Base-by-base conservation (phyloP, 306 rosid species). In the Gastrolobium villosum region DNA sequence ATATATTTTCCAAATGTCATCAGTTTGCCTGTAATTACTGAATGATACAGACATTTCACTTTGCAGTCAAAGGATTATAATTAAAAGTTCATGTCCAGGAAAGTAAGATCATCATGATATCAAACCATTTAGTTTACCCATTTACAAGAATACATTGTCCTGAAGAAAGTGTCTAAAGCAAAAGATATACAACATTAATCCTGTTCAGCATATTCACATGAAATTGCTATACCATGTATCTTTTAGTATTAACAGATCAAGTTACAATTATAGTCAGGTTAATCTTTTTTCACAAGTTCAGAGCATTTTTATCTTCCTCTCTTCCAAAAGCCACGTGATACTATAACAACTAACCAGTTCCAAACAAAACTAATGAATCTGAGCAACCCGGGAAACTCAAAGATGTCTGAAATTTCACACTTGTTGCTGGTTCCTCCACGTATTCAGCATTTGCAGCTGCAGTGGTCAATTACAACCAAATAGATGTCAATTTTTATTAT, bases 351-450 rank as follows among this genome's bases (percentile, higher is more conserved):
- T 85, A 44, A 92, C 98, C 97, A 30, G 93, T 86, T 83, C 98
- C 98, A 34, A 85, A 82, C 85, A 94, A 84, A 8, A 84, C 70
- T 79, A 94, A 62, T 30, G 91, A 83, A 75, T 79, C 83, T 20
- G 91, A 84, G 90, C 91, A 88, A 52, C 92, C 89, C 0, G 89
- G 93, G 52, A 94, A 80, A 79, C 73, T 85, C 79, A 88, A 78
- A 81, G 84, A 79, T 9, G 83, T 82, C 75, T 83, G 90, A 82
- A 94, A 92, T 80, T 84, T 86, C 78, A 87, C 96, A 53, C 82
- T 89, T 67, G 97, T 92, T 63, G 86, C 82, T 11, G 94, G 93
- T 74, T 94, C 98, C 87, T 85, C 92, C 7, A 56, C 80, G 36
- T 79, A 89, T 75, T 86, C 94, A 65, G 90, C 87, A 84, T 66